Conservation (phyloP, 2,329 filamentous ascomycete genomes). For the Blastomyces percursus region DNA sequence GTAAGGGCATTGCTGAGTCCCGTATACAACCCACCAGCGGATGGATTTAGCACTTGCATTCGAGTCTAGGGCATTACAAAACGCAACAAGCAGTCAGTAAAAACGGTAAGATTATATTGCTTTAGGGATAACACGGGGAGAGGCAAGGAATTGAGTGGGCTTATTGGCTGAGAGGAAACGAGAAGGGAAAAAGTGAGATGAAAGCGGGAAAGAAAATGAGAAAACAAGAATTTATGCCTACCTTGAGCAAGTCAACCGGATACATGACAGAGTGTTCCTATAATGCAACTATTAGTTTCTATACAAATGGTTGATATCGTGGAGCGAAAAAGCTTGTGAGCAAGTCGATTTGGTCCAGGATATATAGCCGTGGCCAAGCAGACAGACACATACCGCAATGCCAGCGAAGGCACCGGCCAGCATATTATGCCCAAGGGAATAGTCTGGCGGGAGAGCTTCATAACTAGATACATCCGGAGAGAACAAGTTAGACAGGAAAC, state of each 20-base stretch:
- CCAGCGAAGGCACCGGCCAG: constrained; percentile 90
- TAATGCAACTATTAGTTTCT: constrained; percentile 13
- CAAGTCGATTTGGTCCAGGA: no score
- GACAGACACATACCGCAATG: constrained; percentile 59
- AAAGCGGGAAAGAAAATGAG: background rate
- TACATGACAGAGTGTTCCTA: constrained; percentile 99
- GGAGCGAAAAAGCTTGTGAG: background rate
- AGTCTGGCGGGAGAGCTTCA: constrained; percentile 88
- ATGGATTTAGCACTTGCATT: constrained; percentile 91
- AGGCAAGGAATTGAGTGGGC: no score
- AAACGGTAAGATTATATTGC: background rate
- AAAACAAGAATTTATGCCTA: constrained; percentile 32
- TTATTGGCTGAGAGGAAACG: no score
- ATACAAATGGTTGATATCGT: background rate
- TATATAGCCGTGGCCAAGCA: background rate
- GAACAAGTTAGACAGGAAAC: background rate
- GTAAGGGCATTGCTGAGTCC: constrained; percentile 87
- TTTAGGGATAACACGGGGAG: background rate
- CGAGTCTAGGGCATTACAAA: constrained; percentile 57
- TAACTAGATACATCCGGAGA: constrained; percentile 47
- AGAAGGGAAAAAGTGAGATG: no score
- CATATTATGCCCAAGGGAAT: constrained; percentile 92
- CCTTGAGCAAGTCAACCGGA: constrained; percentile 95
- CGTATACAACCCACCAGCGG: constrained; percentile 68
- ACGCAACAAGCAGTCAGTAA: background rate